Evolutionary conservation across 805 yeast genomes (phyloP), one percentile per base, ranked within the genome.

Genomic region (Naumovozyma dairenensis): DNA sequence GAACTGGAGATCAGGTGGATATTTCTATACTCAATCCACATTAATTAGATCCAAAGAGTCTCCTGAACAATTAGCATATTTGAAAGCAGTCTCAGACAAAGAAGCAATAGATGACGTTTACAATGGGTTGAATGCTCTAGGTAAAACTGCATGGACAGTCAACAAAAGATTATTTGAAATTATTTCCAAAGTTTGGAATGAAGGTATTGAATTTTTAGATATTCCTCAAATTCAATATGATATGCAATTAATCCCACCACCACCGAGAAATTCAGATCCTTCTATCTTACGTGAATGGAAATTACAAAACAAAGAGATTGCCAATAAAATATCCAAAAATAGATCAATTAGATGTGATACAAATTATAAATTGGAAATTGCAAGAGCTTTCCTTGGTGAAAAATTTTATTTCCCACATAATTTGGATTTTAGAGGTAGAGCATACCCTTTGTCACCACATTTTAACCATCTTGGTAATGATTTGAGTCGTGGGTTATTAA

Each of bases 271-370:
- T 39, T 71, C 84, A 1, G 94, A 84, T 36, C 95, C 96, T 0
- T 60, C 68, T 14, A 80, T 64, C 6, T 67, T 80, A 28, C 69
- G 76, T 36, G 79, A 74, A 31, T 83, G 92, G 72, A 77, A 77
- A 45, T 65, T 74, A 18, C 57, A 65, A 31, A 73, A 82, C 37
- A 77, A 75, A 36, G 66, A 63, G 24, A 47, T 72, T 6, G 67
- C 76, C 15, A 72, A 75, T 42, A 77, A 73, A 28, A 77, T 76
- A 39, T 72, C 81, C 8, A 65, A 79, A 16, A 66, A 71, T 41
- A 75, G 92, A 57, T 87, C 97, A 0, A 81, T 79, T 54, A 74
- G 98, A 57, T 92, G 98, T 63, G 96, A 87, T 58, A 69, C 83
- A 42, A 89, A 92, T 55, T 92, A 92, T 57, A 92, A 85, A 55